Conservation (phyloP, 805 yeast species). For the Ogataea thermomethanolica region DNA sequence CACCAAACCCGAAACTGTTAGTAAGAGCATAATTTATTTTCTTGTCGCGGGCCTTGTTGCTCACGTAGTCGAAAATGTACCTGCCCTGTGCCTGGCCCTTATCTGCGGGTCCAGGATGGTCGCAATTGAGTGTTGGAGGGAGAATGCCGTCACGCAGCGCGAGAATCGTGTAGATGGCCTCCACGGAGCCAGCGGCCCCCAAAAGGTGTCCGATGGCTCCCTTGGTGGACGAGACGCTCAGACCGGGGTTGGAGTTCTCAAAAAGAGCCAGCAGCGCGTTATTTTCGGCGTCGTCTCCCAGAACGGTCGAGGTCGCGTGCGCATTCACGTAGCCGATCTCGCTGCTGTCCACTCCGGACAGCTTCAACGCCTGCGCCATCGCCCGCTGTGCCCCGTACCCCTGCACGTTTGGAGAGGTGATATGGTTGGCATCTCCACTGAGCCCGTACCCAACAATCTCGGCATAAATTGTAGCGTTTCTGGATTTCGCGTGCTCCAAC, state of each 20-base stretch:
- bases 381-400: conserved; percentile 86
- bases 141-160: conserved; percentile 53
- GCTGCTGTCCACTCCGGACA: conserved; percentile 43
- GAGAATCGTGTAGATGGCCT: conserved; percentile 73
- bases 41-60: conserved; percentile 37
- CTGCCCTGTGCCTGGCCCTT: conserved; percentile 30
- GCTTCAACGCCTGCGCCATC: conserved; percentile 69
- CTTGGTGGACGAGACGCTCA: conserved; percentile 76
- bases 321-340: conserved; percentile 83
- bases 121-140: conserved; percentile 82
- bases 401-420: conserved; percentile 81
- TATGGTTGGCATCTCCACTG: conserved; percentile 88
- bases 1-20: conserved; percentile 97
- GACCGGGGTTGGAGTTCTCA: conserved; percentile 32
- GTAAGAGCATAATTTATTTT: conserved; percentile 60
- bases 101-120: conserved; percentile 45
- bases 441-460: conserved; percentile 87
- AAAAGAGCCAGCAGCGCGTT: conserved; percentile 63
- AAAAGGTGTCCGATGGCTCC: conserved; percentile 91
- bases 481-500: conserved; percentile 63
- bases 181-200: conserved; percentile 97
- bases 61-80: conserved; percentile 57
- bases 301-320: conserved; percentile 89
- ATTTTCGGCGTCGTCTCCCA: conserved; percentile 90
- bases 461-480: conserved; percentile 71